phyloP scores from a whole-genome alignment of 352 stramenopile species.

The Pythium rishiriense region DNA sequence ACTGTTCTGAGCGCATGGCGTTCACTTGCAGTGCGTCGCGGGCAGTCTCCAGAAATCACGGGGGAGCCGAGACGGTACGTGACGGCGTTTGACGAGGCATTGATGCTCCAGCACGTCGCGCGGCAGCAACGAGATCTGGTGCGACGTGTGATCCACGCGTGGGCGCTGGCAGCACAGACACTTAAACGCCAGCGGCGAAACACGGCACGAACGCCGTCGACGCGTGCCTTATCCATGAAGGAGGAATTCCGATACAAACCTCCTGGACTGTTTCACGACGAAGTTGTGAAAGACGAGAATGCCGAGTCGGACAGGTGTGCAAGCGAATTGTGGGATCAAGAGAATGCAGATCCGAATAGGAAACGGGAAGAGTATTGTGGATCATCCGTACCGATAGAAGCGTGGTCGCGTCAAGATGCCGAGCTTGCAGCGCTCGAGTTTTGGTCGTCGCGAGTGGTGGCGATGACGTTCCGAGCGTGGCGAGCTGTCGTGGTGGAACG shows the following conservation, averaged over 20 bases:
- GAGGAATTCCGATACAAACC: background rate
- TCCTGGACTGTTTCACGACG: too few relatives aligned
- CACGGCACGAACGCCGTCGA: background rate
- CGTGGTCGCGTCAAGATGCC: background rate
- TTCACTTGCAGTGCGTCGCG: background rate
- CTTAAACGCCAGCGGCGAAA: slow-evolving; percentile 9
- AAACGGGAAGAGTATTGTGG: background rate
- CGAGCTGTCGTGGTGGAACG: background rate
- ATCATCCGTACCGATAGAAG: background rate
- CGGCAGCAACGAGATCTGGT: background rate
- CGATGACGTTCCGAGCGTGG: slow-evolving; percentile 2
- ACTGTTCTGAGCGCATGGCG: slow-evolving; percentile 15
- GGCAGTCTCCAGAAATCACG: too few relatives aligned
- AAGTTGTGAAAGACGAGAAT: too few relatives aligned
- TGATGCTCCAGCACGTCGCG: slow-evolving; percentile 11
- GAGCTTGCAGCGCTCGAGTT: slow-evolving; percentile 3
- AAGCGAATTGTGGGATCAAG: background rate
- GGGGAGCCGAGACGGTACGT: too few relatives aligned
- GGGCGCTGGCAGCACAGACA: slow-evolving; percentile 16
- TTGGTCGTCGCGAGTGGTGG: slow-evolving; percentile 6
- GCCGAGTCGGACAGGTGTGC: background rate
- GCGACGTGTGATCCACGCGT: slow-evolving; percentile 11
- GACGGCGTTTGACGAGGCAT: slow-evolving; percentile 20
- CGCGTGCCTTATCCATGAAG: background rate
- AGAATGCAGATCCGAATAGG: slow-evolving; percentile 15